phyloP scores from a whole-genome alignment of 257 asterid genomes.

The Forsythia suspensa region DNA sequence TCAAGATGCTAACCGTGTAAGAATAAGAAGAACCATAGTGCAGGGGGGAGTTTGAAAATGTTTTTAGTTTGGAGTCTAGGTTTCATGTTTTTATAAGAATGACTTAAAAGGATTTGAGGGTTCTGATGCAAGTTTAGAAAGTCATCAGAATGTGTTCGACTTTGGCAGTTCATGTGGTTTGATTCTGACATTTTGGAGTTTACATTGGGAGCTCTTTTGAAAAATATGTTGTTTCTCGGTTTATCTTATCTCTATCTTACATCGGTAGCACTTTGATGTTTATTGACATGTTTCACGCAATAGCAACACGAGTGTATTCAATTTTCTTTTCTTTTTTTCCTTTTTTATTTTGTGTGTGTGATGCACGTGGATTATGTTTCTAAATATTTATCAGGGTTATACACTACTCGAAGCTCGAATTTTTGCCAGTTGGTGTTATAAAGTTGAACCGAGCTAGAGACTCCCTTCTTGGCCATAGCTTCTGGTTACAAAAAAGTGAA shows the following conservation, averaged over 20 bases:
- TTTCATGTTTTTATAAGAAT: background rate
- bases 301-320: background rate
- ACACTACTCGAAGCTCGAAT: background rate
- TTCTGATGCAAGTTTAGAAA: background rate
- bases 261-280: background rate
- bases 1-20: background rate
- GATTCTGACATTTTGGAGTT: background rate
- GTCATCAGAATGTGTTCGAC: background rate
- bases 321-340: background rate
- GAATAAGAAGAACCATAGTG: background rate
- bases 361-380: background rate
- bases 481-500: background rate
- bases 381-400: background rate
- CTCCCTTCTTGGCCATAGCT: background rate
- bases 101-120: background rate
- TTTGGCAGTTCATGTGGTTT: background rate
- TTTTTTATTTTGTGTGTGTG: background rate
- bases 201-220: background rate
- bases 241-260: background rate
- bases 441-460: background rate
- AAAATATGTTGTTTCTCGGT: background rate
- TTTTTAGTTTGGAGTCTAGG: background rate
- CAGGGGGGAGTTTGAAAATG: constrained; percentile 14
- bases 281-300: background rate
- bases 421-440: background rate